A percentile compares a stretch with the other conserved stretches of the same genome.
These are phyloP conservation scores for Pisolithus microcarpus DNA, from an alignment of 768 basidiomycete species.

Conservation along the genomic window DNA sequence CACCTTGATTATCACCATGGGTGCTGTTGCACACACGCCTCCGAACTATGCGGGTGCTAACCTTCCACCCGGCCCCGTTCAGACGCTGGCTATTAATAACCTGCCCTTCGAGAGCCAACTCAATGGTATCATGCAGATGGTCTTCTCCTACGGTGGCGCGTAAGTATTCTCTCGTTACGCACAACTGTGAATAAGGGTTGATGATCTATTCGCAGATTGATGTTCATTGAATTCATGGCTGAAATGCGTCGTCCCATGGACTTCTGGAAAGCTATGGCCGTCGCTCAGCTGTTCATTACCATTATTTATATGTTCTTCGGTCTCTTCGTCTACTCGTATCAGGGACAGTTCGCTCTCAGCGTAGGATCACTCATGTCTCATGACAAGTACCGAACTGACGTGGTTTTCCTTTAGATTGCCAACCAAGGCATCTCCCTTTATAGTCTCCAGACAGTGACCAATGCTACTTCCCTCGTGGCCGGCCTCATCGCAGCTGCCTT, in stretches of 20 bases:
- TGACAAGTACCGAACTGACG: background rate
- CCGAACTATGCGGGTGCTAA: conserved; percentile 48
- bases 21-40: conserved; percentile 44
- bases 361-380: conserved; percentile 5
- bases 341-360: conserved; percentile 48
- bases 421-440: conserved; percentile 29
- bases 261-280: conserved; percentile 62
- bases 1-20: conserved; percentile 56
- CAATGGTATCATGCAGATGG: conserved; percentile 61
- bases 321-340: conserved; percentile 49
- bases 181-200: too few species aligned
- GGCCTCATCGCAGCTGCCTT: conserved; percentile 56
- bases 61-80: conserved; percentile 17
- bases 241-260: conserved; percentile 65
- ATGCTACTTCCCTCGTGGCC: conserved; percentile 41
- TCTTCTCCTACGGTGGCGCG: conserved; percentile 50
- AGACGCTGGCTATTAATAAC: conserved; percentile 10
- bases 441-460: conserved; percentile 29
- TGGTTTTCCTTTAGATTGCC: conserved; percentile 16
- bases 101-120: conserved; percentile 32
- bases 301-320: conserved; percentile 53
- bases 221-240: conserved; percentile 39
- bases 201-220: conserved; percentile 20
- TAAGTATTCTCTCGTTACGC: conserved; percentile 7
- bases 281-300: conserved; percentile 46